Conservation (phyloP, 441 rosid species). For the Mallotus japonicus region DNA sequence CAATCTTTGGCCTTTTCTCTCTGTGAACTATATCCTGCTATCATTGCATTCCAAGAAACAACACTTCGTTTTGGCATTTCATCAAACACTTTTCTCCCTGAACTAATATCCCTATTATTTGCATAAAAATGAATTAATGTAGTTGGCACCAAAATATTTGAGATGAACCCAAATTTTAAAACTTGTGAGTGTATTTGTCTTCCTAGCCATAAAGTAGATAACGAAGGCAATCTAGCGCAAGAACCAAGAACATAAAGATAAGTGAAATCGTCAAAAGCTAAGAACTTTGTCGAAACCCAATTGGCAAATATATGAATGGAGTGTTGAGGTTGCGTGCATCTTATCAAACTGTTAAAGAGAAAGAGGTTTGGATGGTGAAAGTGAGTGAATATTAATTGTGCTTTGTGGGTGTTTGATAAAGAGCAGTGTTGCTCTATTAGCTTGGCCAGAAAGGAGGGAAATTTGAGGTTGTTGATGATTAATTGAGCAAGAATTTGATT, state of each 20-base stretch:
- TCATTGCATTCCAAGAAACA: slow-evolving; percentile 27
- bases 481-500: slow-evolving; percentile 59
- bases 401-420: slow-evolving; percentile 33
- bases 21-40: slow-evolving; percentile 17
- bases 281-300: slow-evolving; percentile 37
- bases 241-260: slow-evolving; percentile 56
- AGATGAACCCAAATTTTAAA: slow-evolving; percentile 39
- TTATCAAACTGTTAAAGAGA: slow-evolving; percentile 60
- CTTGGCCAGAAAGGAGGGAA: slow-evolving; percentile 39
- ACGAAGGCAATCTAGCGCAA: slow-evolving; percentile 50
- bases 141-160: slow-evolving; percentile 41
- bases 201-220: slow-evolving; percentile 35
- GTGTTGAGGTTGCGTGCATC: slow-evolving; percentile 46
- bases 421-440: slow-evolving; percentile 45
- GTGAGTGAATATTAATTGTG: slow-evolving; percentile 36
- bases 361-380: slow-evolving; percentile 37
- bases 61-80: slow-evolving; percentile 21
- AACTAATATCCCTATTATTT: slow-evolving; percentile 38
- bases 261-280: slow-evolving; percentile 44
- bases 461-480: slow-evolving; percentile 35
- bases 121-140: slow-evolving; percentile 55
- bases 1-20: slow-evolving; percentile 23
- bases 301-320: slow-evolving; percentile 44
- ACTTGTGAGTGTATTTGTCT: slow-evolving; percentile 43
- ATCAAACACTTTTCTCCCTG: slow-evolving; percentile 33